phyloP scores from a whole-genome alignment of 495 filamentous ascomycete species.

The Hyaloscypha hepaticicola region DNA sequence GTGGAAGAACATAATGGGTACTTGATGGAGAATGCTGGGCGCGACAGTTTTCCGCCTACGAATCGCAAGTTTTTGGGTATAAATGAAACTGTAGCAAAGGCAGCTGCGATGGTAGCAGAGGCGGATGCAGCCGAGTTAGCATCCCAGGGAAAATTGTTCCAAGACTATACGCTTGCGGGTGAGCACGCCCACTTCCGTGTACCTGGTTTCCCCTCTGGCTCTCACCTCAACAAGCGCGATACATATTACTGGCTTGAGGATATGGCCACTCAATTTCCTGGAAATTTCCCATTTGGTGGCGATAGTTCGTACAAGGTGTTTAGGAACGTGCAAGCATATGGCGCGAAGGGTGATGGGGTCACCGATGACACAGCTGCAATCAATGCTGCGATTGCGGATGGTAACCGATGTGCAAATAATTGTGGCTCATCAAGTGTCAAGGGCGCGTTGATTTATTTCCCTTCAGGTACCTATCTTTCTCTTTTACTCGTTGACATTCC shows the following conservation, averaged over 20 bases:
- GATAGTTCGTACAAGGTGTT: neutral
- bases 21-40: conserved; percentile 1
- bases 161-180: conserved; percentile 5
- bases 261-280: conserved; percentile 2
- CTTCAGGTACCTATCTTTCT: conserved; percentile 62
- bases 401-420: conserved; percentile 67
- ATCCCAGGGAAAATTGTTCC: neutral
- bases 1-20: neutral
- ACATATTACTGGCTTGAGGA: conserved; percentile 1
- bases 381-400: conserved; percentile 74
- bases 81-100: conserved; percentile 6
- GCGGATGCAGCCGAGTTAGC: neutral
- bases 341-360: neutral
- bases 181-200: neutral
- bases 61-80: neutral
- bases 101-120: conserved; percentile 12
- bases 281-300: conserved; percentile 2
- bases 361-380: conserved; percentile 52
- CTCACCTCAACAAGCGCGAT: neutral
- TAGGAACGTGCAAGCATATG: neutral
- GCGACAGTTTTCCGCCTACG: too few relatives aligned
- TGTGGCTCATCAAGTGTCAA: conserved; percentile 77
- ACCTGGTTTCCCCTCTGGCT: neutral
- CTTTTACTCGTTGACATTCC: neutral
- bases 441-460: conserved; percentile 78